Evolutionary conservation across 257 asterid genomes (phyloP).

Genomic region (Solanum lignicaule): DNA sequence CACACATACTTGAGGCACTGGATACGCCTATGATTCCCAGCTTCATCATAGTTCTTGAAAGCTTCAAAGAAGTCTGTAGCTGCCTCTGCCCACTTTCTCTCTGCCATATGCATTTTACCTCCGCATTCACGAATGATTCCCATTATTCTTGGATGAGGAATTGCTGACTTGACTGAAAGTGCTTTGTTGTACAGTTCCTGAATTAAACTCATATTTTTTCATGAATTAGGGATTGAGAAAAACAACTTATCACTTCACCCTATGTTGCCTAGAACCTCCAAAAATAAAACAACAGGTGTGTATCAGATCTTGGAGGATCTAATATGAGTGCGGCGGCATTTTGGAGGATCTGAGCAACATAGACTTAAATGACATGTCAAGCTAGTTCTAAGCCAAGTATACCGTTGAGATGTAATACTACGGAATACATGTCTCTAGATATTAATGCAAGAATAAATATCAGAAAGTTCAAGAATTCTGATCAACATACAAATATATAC

Average conservation of each 20-base stretch:
- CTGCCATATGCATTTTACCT: slow-evolving; percentile 99
- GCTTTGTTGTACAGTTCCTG: slow-evolving; percentile 91
- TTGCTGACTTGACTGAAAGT: slow-evolving; percentile 84
- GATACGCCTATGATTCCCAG: slow-evolving; percentile 94
- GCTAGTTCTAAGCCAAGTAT: neutral
- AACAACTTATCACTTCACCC: neutral
- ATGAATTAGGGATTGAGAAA: neutral
- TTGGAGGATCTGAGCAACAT: neutral
- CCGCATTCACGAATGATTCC: slow-evolving; percentile 98
- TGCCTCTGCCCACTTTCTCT: slow-evolving; percentile 91
- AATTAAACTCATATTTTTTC: neutral
- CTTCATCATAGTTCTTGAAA: slow-evolving; percentile 95
- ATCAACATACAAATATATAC: neutral
- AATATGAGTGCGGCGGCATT: neutral
- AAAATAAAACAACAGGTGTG: neutral
- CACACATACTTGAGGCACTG: slow-evolving; percentile 78
- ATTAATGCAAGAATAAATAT: neutral
- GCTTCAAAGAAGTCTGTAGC: slow-evolving; percentile 99
- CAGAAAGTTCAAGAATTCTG: neutral
- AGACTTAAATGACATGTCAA: neutral
- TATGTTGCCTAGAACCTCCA: neutral
- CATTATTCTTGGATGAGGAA: slow-evolving; percentile 98
- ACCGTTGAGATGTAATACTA: neutral
- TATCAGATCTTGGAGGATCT: neutral
- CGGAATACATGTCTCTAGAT: neutral